phyloP scores from a whole-genome alignment of 345 rosid genomes.

The Camelina sativa region DNA sequence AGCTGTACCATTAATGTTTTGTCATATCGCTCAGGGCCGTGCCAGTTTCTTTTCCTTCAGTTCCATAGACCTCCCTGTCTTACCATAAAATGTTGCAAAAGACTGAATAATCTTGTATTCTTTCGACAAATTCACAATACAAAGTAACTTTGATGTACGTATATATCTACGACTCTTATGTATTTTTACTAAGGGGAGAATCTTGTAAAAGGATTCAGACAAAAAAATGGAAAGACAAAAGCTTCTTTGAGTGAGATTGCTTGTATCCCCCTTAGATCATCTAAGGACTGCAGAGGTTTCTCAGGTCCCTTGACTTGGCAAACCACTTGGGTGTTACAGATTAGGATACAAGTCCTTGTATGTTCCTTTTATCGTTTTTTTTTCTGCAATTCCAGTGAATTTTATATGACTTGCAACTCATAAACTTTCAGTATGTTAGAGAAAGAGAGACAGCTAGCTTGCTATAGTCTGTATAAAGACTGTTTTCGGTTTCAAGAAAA shows the following conservation, averaged over 20 bases:
- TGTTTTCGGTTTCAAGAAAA: constrained; percentile 68
- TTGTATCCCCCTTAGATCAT: constrained; percentile 8
- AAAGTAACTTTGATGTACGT: constrained; percentile 3
- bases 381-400: constrained; percentile 3
- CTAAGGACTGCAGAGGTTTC: neutral
- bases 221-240: neutral
- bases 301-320: neutral
- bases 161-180: constrained; percentile 16
- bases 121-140: neutral
- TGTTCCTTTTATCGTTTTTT: neutral
- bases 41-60: constrained; percentile 68
- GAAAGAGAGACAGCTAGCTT: neutral
- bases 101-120: neutral
- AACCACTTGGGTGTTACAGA: neutral
- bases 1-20: constrained; percentile 57
- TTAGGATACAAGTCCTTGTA: neutral
- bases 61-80: constrained; percentile 50
- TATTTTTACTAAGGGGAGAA: constrained; percentile 8
- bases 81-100: constrained; percentile 45
- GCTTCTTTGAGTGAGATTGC: constrained; percentile 3
- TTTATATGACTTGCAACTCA: constrained; percentile 4
- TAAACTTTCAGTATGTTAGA: constrained; percentile 15
- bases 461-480: constrained; percentile 61
- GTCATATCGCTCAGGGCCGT: constrained; percentile 68
- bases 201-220: neutral